phyloP scores from a whole-genome alignment of 1,284 basidiomycete species.

The Lentinula novae-zelandiae region DNA sequence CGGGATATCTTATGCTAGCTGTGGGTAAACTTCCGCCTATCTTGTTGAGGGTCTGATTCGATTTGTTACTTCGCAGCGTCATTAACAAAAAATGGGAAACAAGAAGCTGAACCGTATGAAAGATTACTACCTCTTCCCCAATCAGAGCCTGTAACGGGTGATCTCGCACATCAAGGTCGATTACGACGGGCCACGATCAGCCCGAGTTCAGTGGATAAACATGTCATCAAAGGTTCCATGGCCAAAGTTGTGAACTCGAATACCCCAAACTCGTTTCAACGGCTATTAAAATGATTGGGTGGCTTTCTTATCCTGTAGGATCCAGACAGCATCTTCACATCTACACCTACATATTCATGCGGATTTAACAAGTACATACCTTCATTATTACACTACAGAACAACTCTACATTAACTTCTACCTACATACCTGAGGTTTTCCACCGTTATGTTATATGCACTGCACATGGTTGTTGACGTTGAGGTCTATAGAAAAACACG shows the following conservation, averaged over 20 bases:
- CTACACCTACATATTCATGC: background rate
- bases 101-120: slow-evolving; percentile 22
- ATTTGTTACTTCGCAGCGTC: background rate
- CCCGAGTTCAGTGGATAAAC: slow-evolving; percentile 41
- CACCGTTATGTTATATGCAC: no score
- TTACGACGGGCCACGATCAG: slow-evolving; percentile 36
- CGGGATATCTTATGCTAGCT: slow-evolving; percentile 54
- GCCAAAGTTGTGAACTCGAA: slow-evolving; percentile 42
- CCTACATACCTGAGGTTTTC: background rate
- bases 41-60: background rate
- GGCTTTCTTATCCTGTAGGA: background rate
- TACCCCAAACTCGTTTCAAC: slow-evolving; percentile 22
- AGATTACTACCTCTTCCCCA: slow-evolving; percentile 17
- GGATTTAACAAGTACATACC: background rate
- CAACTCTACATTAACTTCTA: background rate
- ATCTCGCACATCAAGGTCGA: slow-evolving; percentile 36
- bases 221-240: slow-evolving; percentile 53
- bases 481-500: no score
- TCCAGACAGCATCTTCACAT: background rate
- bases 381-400: background rate
- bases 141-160: slow-evolving; percentile 22
- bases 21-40: background rate
- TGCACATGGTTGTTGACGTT: no score
- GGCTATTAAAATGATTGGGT: slow-evolving; percentile 17
- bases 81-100: slow-evolving; percentile 22